These are phyloP conservation scores for Aspergillus aculeatinus DNA, from an alignment of 2,329 filamentous ascomycete species.

Conservation along the genomic window DNA sequence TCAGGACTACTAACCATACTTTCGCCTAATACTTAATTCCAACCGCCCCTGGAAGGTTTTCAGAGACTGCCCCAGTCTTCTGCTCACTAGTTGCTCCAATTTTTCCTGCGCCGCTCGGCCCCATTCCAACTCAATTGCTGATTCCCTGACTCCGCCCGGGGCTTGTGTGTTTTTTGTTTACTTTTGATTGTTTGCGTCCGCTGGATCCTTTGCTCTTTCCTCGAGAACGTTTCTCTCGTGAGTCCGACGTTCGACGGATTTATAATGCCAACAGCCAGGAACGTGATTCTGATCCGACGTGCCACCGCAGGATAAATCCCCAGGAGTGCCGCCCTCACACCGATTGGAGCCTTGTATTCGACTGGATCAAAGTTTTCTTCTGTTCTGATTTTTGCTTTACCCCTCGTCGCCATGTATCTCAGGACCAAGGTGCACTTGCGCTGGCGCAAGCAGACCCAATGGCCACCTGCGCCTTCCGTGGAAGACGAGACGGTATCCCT, in stretches of 20 bases:
- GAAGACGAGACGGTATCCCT: slow-evolving; percentile 47
- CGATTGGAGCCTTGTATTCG: slow-evolving; percentile 4
- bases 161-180: slow-evolving; percentile 3
- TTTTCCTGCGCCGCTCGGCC: not conserved
- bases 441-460: slow-evolving; percentile 31
- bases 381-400: slow-evolving; percentile 8
- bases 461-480: slow-evolving; percentile 46
- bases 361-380: slow-evolving; percentile 16
- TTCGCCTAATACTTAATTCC: slow-evolving; percentile 15
- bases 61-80: slow-evolving; percentile 1
- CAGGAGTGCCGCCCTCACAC: slow-evolving; percentile 3
- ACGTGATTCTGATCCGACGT: slow-evolving; percentile 21
- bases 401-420: slow-evolving; percentile 12
- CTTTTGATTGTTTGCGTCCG: slow-evolving; percentile 9
- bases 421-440: slow-evolving; percentile 23
- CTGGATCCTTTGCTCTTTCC: not conserved
- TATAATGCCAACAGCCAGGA: slow-evolving; percentile 26
- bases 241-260: slow-evolving; percentile 19
- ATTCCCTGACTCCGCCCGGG: not conserved
- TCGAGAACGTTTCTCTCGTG: slow-evolving; percentile 15
- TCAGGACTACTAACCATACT: slow-evolving; percentile 16
- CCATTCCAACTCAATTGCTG: slow-evolving; percentile 8
- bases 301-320: slow-evolving; percentile 21
- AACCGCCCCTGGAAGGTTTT: slow-evolving; percentile 3
- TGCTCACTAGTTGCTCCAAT: not conserved